Percentiles rank a stretch among this genome's conserved stretches.
Evolutionary conservation across 768 basidiomycete genomes (phyloP).

Genomic region (Leccinellum luteum): DNA sequence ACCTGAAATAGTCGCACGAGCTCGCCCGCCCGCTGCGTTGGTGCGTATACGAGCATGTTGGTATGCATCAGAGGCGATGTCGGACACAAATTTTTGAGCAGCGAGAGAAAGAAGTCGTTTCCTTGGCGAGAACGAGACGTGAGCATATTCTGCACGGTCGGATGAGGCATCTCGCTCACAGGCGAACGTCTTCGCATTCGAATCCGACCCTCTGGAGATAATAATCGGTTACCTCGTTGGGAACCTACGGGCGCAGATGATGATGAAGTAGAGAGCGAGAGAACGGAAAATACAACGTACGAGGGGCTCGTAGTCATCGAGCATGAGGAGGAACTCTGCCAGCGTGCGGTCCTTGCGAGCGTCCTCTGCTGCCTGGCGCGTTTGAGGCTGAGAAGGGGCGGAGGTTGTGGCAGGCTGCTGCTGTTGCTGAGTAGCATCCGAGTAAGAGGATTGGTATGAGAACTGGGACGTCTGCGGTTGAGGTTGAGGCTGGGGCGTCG

Average conservation of each 20-base stretch:
- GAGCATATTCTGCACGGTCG: neutral
- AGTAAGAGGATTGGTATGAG: constrained; percentile 7
- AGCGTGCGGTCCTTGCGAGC: constrained; percentile 87
- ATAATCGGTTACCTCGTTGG: constrained; percentile 96
- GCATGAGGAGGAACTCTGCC: constrained; percentile 91
- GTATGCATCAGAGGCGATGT: constrained; percentile 95
- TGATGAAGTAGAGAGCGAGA: neutral
- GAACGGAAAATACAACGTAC: constrained; percentile 43
- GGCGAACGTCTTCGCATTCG: constrained; percentile 88
- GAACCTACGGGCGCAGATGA: constrained; percentile 57
- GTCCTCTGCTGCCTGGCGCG: constrained; percentile 73
- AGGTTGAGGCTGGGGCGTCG: constrained; percentile 30
- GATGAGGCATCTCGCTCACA: constrained; percentile 51
- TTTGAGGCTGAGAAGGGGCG: constrained; percentile 37
- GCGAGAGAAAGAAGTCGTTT: constrained; percentile 94
- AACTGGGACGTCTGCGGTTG: constrained; percentile 26
- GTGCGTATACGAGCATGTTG: constrained; percentile 96
- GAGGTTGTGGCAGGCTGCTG: constrained; percentile 18
- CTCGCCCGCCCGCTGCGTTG: constrained; percentile 74
- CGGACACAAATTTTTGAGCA: constrained; percentile 96
- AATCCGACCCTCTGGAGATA: constrained; percentile 96
- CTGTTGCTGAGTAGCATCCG: constrained; percentile 21
- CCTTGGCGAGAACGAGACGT: constrained; percentile 38
- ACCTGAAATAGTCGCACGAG: constrained; percentile 53
- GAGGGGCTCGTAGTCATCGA: constrained; percentile 95